Percentiles rank a stretch among this genome's conserved stretches.
Evolutionary conservation across 371 early-diverging fungal species (phyloP).

Genomic region (Mortierella sp.): DNA sequence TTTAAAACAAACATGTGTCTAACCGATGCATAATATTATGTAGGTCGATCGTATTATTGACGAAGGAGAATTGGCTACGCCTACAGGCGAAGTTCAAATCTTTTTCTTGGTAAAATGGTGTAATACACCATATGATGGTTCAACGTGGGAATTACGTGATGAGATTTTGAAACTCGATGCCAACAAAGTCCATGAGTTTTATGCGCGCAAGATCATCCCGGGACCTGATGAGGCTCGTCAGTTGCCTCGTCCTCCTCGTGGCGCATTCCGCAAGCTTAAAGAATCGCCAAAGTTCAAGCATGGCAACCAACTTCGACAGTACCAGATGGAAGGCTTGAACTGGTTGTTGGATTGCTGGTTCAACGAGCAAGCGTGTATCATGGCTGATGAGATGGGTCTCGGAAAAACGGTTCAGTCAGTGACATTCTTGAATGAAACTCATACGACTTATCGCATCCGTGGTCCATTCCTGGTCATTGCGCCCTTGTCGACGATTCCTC

Average conservation of each 20-base stretch:
- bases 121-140: constrained; percentile 84
- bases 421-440: constrained; percentile 76
- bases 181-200: constrained; percentile 64
- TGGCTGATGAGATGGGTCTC: constrained; percentile 92
- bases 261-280: constrained; percentile 72
- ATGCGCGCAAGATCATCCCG: constrained; percentile 64
- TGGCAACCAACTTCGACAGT: constrained; percentile 76
- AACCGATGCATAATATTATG: neutral
- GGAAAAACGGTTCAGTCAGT: constrained; percentile 91
- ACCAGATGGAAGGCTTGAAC: constrained; percentile 82
- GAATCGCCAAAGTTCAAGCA: constrained; percentile 78
- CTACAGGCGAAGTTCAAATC: constrained; percentile 67
- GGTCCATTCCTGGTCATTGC: constrained; percentile 84
- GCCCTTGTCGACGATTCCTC: constrained; percentile 82
- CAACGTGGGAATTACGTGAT: constrained; percentile 90
- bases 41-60: constrained; percentile 87
- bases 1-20: neutral
- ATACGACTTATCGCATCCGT: constrained; percentile 66
- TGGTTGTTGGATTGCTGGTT: constrained; percentile 82
- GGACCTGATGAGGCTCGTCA: constrained; percentile 60
- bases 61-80: constrained; percentile 80
- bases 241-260: constrained; percentile 65
- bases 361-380: constrained; percentile 75
- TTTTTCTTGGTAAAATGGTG: constrained; percentile 95
- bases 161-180: constrained; percentile 65